Evolutionary conservation across 169 alveolate species (phyloP).

Genomic region (Theileria orientalis): DNA sequence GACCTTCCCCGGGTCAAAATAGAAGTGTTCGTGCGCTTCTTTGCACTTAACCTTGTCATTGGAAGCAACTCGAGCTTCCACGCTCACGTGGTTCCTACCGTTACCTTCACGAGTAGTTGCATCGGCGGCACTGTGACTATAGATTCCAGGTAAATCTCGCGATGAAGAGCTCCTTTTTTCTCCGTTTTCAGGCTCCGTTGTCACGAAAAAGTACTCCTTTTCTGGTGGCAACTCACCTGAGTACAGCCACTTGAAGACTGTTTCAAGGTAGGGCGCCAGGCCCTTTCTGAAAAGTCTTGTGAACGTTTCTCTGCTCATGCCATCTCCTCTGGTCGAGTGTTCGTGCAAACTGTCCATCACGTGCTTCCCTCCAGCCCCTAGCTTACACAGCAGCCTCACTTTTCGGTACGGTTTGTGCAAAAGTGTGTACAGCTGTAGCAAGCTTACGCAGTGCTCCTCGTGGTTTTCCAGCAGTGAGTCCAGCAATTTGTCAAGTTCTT

Average conservation of each 20-base stretch:
- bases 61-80: no score
- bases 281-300: conserved; percentile 30
- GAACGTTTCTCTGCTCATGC: conserved; percentile 29
- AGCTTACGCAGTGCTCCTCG: conserved; percentile 15
- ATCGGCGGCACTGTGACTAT: no score
- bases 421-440: conserved; percentile 16
- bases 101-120: no score
- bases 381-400: conserved; percentile 16
- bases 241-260: conserved; percentile 34
- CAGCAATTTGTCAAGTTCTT: conserved; percentile 21
- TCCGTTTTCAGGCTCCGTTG: not conserved
- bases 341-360: conserved; percentile 7
- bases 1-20: conserved; percentile 6
- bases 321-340: conserved; percentile 36
- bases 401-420: conserved; percentile 46
- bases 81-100: no score
- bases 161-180: no score
- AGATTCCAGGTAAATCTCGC: no score
- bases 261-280: conserved; percentile 31
- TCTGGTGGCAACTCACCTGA: conserved; percentile 41
- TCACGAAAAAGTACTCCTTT: conserved; percentile 12
- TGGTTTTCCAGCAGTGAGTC: conserved; percentile 20
- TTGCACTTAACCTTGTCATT: no score
- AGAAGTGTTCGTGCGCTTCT: not conserved
- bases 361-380: not conserved